Conservation (phyloP, 139 green algal genomes). For the Gonium pectorale region DNA sequence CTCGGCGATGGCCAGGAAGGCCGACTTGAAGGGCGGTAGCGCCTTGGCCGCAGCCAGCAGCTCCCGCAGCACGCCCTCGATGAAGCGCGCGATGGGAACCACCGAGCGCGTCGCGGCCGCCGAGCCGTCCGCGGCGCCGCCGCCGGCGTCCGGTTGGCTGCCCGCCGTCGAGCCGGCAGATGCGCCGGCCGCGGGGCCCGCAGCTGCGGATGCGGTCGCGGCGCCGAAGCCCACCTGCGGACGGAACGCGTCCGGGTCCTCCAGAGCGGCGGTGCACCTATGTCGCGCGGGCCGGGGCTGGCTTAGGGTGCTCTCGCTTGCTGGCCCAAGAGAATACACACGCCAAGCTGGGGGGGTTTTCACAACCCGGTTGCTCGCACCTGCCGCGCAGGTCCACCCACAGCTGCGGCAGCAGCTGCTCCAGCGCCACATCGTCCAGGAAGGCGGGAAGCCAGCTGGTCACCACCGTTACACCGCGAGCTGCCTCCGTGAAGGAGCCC, state of each 20-base stretch:
- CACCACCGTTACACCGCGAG: neutral
- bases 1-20: slow-evolving; percentile 37
- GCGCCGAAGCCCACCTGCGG: slow-evolving; percentile 29
- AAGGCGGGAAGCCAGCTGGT: slow-evolving; percentile 10
- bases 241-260: slow-evolving; percentile 68
- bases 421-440: slow-evolving; percentile 40
- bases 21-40: slow-evolving; percentile 23
- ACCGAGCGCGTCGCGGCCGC: neutral
- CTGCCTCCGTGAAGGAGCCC: no score
- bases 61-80: slow-evolving; percentile 21
- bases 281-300: neutral
- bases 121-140: neutral
- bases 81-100: slow-evolving; percentile 30
- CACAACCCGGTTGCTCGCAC: no score
- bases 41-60: slow-evolving; percentile 4
- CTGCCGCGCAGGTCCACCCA: slow-evolving; percentile 68
- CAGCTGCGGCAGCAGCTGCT: slow-evolving; percentile 72
- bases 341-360: no score
- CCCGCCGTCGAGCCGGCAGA: neutral
- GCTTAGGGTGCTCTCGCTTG: neutral
- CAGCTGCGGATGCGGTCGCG: neutral
- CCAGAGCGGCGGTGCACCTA: slow-evolving; percentile 60
- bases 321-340: no score
- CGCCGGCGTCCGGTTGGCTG: no score
- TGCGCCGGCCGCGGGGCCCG: neutral